A percentile compares a stretch with the other conserved stretches of the same genome.
Evolutionary conservation across 2,329 filamentous ascomycete genomes (phyloP).

Genomic region (Phialocephala subalpina): DNA sequence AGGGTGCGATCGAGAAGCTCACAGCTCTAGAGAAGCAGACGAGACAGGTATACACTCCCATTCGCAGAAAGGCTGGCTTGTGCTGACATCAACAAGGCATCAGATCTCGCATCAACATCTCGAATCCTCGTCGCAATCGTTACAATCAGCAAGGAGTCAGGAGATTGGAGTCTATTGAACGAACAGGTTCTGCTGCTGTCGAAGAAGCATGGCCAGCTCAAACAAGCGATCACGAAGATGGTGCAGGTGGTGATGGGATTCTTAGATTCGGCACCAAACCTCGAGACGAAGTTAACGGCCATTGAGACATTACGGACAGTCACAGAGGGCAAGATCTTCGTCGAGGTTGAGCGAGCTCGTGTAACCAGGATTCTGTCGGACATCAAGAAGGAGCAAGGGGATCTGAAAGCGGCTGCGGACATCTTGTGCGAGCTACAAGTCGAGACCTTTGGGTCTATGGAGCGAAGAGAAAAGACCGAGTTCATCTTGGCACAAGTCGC

Average conservation of each 20-base stretch:
- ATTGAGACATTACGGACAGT: slow-evolving; percentile 97
- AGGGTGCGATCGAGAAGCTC: slow-evolving; percentile 93
- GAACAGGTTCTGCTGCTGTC: slow-evolving; percentile 95
- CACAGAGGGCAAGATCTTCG: slow-evolving; percentile 99
- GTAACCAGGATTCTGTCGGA: slow-evolving; percentile 94
- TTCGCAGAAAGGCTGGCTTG: slow-evolving; percentile 23
- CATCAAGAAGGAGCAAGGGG: slow-evolving; percentile 96
- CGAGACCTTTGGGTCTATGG: slow-evolving; percentile 99
- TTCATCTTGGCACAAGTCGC: slow-evolving; percentile 96
- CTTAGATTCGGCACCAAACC: slow-evolving; percentile 82
- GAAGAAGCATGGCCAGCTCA: slow-evolving; percentile 99
- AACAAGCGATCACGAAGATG: slow-evolving; percentile 99
- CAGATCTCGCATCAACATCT: slow-evolving; percentile 94
- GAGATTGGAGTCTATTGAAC: slow-evolving; percentile 94
- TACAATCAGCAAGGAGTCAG: slow-evolving; percentile 90
- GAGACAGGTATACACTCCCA: slow-evolving; percentile 73
- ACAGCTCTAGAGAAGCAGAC: slow-evolving; percentile 93
- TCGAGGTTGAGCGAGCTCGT: slow-evolving; percentile 96
- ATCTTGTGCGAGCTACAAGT: slow-evolving; percentile 97
- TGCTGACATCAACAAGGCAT: slow-evolving; percentile 68
- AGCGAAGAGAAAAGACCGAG: slow-evolving; percentile 95
- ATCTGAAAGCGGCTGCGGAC: slow-evolving; percentile 88
- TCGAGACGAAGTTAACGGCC: slow-evolving; percentile 89
- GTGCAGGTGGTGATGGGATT: slow-evolving; percentile 96
- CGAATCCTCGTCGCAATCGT: slow-evolving; percentile 87